Base-by-base conservation (phyloP, 768 basidiomycete genomes). In the Jaapia argillacea region DNA sequence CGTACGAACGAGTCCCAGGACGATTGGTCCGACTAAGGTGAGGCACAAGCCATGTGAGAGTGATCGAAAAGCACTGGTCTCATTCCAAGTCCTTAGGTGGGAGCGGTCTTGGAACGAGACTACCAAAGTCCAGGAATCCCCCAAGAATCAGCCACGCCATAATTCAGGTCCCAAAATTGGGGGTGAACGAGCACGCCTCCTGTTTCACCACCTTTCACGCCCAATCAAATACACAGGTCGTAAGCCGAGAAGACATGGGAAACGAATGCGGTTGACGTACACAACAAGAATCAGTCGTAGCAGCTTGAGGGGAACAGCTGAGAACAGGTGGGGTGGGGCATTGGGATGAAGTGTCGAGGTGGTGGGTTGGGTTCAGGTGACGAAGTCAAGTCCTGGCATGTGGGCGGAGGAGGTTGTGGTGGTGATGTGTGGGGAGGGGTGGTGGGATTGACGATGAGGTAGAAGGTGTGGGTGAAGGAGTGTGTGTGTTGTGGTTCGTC, bases 71-170 rank as follows among this genome's bases (percentile, higher is more conserved):
- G 2, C 2, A 43, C 18, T n/a, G n/a, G n/a, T n/a, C n/a, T n/a
- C n/a, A n/a, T n/a, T n/a, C n/a, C n/a, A n/a, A n/a, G n/a, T n/a
- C n/a, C n/a, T n/a, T n/a, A n/a, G n/a, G n/a, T n/a, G n/a, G n/a
- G n/a, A n/a, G n/a, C n/a, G n/a, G n/a, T n/a, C n/a, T n/a, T n/a
- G n/a, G n/a, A n/a, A n/a, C n/a, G n/a, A n/a, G n/a, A n/a, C 20
- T 28, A 46, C 45, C 45, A 47, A 6, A 47, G 28, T 6, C 46
- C 46, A 26, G 44, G 46, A 6, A 47, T 47, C 5, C 46, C 46
- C 46, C 46, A 47, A 5, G 28, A 46, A 21, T 47, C 43, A 12
- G 24, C 21, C n/a, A 10, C 25, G 14, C 46, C 46, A 13, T 24
- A 25, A 4, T 37, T 43, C 12, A 47, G 25, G 35, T 47, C 46